A percentile compares a stretch with the other conserved stretches of the same genome.
phyloP scores from a whole-genome alignment of 2,329 filamentous ascomycete genomes.

The Aspergillus novofumigatus region DNA sequence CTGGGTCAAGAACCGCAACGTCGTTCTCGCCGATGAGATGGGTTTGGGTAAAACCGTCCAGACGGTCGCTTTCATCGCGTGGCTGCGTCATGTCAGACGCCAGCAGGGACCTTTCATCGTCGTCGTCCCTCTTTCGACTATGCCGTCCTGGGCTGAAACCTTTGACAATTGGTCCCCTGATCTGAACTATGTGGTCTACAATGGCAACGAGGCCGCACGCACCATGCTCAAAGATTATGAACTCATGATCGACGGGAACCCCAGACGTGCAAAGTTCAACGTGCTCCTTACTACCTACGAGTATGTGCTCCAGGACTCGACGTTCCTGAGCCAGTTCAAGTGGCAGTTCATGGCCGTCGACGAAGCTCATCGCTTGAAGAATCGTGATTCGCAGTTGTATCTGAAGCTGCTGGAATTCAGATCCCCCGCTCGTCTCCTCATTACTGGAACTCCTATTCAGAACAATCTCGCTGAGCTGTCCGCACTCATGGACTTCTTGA shows the following conservation, averaged over 20 bases:
- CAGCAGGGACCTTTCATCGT: constrained; percentile 96
- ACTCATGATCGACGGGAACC: constrained; percentile 78
- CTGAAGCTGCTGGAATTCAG: constrained; percentile 79
- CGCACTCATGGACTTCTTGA: constrained; percentile 91
- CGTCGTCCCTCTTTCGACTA: constrained; percentile 94
- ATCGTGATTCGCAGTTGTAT: constrained; percentile 91
- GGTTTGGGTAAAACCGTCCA: constrained; percentile 97
- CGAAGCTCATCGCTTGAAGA: constrained; percentile 95
- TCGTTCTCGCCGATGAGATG: constrained; percentile 98
- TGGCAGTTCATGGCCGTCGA: constrained; percentile 98
- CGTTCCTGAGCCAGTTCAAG: constrained; percentile 83
- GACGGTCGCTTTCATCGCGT: constrained; percentile 94
- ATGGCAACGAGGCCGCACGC: constrained; percentile 81
- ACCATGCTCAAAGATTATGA: constrained; percentile 88
- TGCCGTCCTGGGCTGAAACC: constrained; percentile 96
- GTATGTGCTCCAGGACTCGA: constrained; percentile 81
- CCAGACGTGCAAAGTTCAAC: constrained; percentile 90
- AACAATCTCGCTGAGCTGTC: constrained; percentile 93
- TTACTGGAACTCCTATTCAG: constrained; percentile 95
- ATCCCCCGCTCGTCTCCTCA: constrained; percentile 81
- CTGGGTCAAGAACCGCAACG: constrained; percentile 90
- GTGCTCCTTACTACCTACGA: constrained; percentile 98
- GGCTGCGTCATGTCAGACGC: constrained; percentile 81
- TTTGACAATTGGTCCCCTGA: constrained; percentile 96
- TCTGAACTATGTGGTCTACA: constrained; percentile 94